A percentile compares a stretch with the other conserved stretches of the same genome.
Conservation (phyloP, 129 eudicot species). For the Tagetes patula region DNA sequence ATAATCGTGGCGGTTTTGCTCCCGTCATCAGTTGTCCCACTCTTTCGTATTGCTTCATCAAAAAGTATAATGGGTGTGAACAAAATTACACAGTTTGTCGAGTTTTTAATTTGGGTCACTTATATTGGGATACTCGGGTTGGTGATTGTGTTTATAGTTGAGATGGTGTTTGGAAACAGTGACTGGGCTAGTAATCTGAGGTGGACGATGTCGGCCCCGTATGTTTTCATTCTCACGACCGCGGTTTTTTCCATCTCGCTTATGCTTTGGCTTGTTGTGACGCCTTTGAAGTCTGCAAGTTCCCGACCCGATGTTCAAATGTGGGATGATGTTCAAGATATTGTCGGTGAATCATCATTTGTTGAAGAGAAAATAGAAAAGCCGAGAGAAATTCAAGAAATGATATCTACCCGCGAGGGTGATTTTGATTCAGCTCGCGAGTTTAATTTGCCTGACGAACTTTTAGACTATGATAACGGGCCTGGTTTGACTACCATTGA, state of each 20-base stretch:
- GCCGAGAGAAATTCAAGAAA: constrained; percentile 36
- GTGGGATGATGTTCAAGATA: constrained; percentile 39
- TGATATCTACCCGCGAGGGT: background rate
- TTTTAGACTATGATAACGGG: constrained; percentile 47
- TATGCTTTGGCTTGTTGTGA: constrained; percentile 70
- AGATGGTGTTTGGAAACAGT: constrained; percentile 76
- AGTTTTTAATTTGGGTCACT: constrained; percentile 50
- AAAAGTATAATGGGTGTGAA: constrained; percentile 71
- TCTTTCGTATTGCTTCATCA: constrained; percentile 78
- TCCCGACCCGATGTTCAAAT: constrained; percentile 39
- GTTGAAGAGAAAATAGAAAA: constrained; percentile 32
- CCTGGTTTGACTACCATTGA: constrained; percentile 39
- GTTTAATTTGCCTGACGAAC: constrained; percentile 50
- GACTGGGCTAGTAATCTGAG: constrained; percentile 80
- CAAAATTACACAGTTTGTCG: constrained; percentile 56
- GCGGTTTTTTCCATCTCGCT: constrained; percentile 54
- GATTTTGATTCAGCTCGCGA: constrained; percentile 35
- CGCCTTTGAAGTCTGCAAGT: constrained; percentile 71
- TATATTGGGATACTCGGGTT: constrained; percentile 72
- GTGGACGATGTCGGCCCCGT: constrained; percentile 56
- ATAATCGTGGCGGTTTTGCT: constrained; percentile 77
- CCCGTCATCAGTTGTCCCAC: constrained; percentile 88
- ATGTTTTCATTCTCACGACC: constrained; percentile 48
- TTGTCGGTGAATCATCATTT: constrained; percentile 28
- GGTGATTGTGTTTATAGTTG: constrained; percentile 62